Evolutionary conservation across 2,329 filamentous ascomycete species (phyloP), one percentile per base, ranked within the genome.

Genomic region (Talaromyces islandicus): DNA sequence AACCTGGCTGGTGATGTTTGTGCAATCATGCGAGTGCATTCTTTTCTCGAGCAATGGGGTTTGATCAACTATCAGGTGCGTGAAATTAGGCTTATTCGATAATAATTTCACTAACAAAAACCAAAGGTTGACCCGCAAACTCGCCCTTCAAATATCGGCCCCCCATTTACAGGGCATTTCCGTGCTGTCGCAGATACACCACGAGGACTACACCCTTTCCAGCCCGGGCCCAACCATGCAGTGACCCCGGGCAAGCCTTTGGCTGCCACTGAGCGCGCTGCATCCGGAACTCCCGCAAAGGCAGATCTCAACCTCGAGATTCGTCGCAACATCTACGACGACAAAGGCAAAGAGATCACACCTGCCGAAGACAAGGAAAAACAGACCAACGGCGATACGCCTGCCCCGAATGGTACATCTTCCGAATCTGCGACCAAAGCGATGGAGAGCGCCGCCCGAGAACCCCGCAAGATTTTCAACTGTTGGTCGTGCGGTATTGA

Each of bases 1-100:
- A 99, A 99, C 74, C 78, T 99, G 70, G 94, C 94, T 24, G 94
- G 94, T 65, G 94, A 99, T 76, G 94, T 99, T 32, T 99, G 94
- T 78, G 93, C 94, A 43, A 99, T 99, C 68, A 99, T 99, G 94
- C 88, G 94, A 65, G 93, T 99, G 19, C 94, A 99, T 76, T 90
- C 92, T 17, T 99, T 99, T 78, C 83, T 99, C 38, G 94, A 99
- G 78, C 93, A 97, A 74, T 99, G 94, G 94, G 94, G 94, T 7
- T 81, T 99, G 70, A 97, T 99, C 75, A 99, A 99, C 77, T 99
- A 99, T 72, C 94, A 99, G 82, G 93, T 96, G 82, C 64, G 41
- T 62, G 58, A 61, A 52, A 56, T 63, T 68, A 75, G 69, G 77
- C 25, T 19, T 6, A 29, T 12, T n/a, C n/a, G 6, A 17, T 21